Base-by-base conservation (phyloP, 2,329 filamentous ascomycete species). In the Tolypocladium ovalisporum region DNA sequence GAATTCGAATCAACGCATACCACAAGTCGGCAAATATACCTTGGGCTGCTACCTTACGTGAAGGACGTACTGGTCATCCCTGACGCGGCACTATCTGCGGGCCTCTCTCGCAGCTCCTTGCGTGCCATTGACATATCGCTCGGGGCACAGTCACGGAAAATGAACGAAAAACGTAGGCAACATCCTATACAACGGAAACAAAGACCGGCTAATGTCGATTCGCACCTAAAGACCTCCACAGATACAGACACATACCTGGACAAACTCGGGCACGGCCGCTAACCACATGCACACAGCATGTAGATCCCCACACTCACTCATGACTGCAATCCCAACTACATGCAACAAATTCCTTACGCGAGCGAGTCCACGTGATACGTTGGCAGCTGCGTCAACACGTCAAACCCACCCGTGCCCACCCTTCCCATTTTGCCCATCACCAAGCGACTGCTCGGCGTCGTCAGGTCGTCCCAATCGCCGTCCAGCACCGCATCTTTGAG, bases 401-500 rank as follows among this genome's bases (percentile, higher is more conserved):
- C 92, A 73, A 97, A 97, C 24, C 87, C 84, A 42, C 94, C 94
- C 1, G 94, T 99, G 54, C 94, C 94, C 59, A 95, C 84, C 63
- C 83, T 88, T 54, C 90, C 88, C 59, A 94, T 78, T 67, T 85
- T 83, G 19, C 95, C 94, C 69, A 94, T 86, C 54, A 97, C 92
- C 66, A 99, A 89, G 59, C 93, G 83, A 61, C 89, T 87, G 71
- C 88, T 94, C 0, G 95, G 94, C 59, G 88, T 91, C 59, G 81
- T 84, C 60, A 99, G 76, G 66, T 94, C 88, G 71, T 99, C 94
- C 80, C 85, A 90, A 71, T 97, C 94, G 54, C 89, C 86, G 67
- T 96, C 90, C 58, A 95, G 77, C 32, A 97, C 87, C 1, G 94
- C 92, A 68, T 97, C 94, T 71, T 89, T 92, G 67, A 99, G 79